Evolutionary conservation across 1,284 basidiomycete species (phyloP), one percentile per base, ranked within the genome.

Genomic region (Heliocybe sulcata): DNA sequence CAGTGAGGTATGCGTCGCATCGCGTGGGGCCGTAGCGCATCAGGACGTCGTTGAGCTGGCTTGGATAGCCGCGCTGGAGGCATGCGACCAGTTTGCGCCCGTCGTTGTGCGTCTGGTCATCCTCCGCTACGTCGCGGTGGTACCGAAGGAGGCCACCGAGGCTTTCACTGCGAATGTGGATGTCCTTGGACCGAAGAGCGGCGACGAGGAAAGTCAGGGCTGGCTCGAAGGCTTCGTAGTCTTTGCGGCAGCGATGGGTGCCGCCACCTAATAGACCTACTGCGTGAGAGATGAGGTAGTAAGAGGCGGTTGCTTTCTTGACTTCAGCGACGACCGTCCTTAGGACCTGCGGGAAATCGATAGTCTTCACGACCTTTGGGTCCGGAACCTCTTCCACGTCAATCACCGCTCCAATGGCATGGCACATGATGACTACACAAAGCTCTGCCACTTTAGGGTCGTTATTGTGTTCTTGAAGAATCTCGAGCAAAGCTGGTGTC

Each of bases 81-180:
- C 72, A 67, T 0, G 58, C 57, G 31, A 82, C 68, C 53, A 81
- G 65, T 12, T 67, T 65, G 23, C 63, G 61, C 0, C 79, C 79
- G 61, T 82, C 81, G 26, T 76, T 64, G 23, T 58, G 56, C 2
- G 72, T 68, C 33, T 69, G 65, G 55, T 83, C 82, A 0, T 64
- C 63, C 55, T 81, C 77, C 1, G 72, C 64, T 27, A 74, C 72
- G n/a, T 62, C 55, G 22, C 27, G 60, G 63, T 72, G 76, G 64
- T 85, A 66, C 38, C 80, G 73, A 38, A 84, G 69, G 25, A 85
- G 66, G 1, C 73, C 81, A 2, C 74, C 73, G 0, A 85, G 68
- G 12, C 76, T 80, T 1, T 66, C 67, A 58, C 72, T 76, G 8
- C 81, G 77, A 0, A 67, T 72, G 45, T 73, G 70, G 65, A 83